Conservation (phyloP, 2,329 filamentous ascomycete genomes). For the Ophiostoma novo-ulmi region DNA sequence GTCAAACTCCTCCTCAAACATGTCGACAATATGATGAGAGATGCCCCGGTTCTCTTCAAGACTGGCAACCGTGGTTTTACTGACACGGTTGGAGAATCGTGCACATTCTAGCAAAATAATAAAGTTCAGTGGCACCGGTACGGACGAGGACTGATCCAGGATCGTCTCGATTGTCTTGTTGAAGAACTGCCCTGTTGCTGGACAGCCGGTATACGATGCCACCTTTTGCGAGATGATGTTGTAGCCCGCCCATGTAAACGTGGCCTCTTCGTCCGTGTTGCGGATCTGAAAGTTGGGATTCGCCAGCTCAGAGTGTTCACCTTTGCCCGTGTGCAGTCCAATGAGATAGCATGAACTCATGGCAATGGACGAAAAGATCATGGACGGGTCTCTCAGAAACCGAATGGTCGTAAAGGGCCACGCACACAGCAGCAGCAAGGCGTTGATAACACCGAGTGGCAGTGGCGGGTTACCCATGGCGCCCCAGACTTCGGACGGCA, state of each 20-base stretch:
- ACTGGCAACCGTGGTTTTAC: conserved; percentile 44
- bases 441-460: conserved; percentile 47
- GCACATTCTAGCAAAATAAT: conserved; percentile 46
- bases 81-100: conserved; percentile 47
- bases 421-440: conserved; percentile 46
- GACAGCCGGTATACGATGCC: conserved; percentile 42
- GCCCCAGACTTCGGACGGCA: conserved; percentile 44
- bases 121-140: conserved; percentile 43
- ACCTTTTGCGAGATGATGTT: conserved; percentile 48
- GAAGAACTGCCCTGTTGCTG: conserved; percentile 43
- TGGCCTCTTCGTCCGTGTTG: conserved; percentile 48
- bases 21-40: conserved; percentile 42
- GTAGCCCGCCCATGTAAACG: conserved; percentile 49
- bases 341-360: conserved; percentile 46
- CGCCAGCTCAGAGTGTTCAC: conserved; percentile 47
- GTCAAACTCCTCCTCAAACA: conserved; percentile 50
- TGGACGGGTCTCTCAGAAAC: conserved; percentile 48
- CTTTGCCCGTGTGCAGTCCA: conserved; percentile 50
- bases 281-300: conserved; percentile 41
- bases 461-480: conserved; percentile 42
- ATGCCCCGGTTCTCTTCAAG: conserved; percentile 45
- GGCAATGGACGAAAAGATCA: conserved; percentile 44
- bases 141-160: conserved; percentile 39
- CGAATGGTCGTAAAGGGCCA: conserved; percentile 50
- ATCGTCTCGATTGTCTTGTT: conserved; percentile 47